Conservation (phyloP, 768 basidiomycete genomes). For the Royoungia palumana region DNA sequence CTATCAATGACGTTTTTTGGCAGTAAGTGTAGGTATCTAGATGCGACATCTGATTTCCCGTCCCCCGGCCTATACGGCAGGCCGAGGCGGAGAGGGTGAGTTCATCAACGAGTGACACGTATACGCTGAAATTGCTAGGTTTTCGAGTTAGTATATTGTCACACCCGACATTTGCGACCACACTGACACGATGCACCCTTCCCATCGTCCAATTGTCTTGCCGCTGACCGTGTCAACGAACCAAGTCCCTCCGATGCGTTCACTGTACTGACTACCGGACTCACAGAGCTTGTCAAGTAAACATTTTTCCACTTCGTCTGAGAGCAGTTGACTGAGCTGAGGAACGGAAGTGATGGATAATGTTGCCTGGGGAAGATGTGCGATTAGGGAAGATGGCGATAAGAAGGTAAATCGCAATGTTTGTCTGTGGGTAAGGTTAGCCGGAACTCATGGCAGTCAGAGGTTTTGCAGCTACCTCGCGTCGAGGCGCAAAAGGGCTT, state of each 20-base stretch:
- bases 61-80: conserved; percentile 45
- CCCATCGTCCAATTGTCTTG: conserved; percentile 69
- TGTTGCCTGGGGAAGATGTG: conserved; percentile 78
- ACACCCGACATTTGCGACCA: neutral
- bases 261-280: conserved; percentile 57
- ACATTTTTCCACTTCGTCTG: conserved; percentile 73
- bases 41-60: conserved; percentile 38
- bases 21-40: conserved; percentile 40
- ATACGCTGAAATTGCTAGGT: conserved; percentile 55
- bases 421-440: conserved; percentile 43
- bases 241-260: conserved; percentile 56
- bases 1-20: conserved; percentile 38
- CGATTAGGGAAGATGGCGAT: conserved; percentile 74
- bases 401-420: conserved; percentile 71
- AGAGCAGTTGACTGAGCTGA: conserved; percentile 69
- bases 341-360: conserved; percentile 70
- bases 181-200: conserved; percentile 70
- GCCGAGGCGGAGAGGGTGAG: conserved; percentile 57
- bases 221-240: conserved; percentile 72
- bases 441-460: neutral
- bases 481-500: conserved; percentile 68
- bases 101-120: conserved; percentile 48
- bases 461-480: conserved; percentile 43
- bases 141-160: conserved; percentile 4
- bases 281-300: conserved; percentile 68